Percentiles rank a stretch among this genome's conserved stretches.
Evolutionary conservation across 352 stramenopile genomes (phyloP).

Genomic region (Globisporangium cederbergense): DNA sequence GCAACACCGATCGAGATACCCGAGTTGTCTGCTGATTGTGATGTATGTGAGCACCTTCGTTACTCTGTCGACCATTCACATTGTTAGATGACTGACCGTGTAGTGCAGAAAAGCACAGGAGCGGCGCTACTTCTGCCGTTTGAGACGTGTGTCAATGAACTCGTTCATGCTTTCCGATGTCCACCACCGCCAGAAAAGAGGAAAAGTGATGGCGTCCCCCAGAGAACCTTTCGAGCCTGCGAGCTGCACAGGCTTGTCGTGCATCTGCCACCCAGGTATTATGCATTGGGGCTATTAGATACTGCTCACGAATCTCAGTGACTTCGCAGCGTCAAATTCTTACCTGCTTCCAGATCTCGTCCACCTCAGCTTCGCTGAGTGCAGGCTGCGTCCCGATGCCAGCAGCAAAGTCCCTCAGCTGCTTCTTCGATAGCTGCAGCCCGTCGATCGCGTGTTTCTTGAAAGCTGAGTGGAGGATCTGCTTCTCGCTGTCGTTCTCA

Average conservation of each 20-base stretch:
- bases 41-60: slow-evolving; percentile 8
- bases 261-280: slow-evolving; percentile 4
- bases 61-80: neutral
- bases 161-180: slow-evolving; percentile 37
- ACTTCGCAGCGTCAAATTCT: no score
- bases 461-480: slow-evolving; percentile 39
- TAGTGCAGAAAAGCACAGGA: neutral
- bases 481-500: slow-evolving; percentile 24
- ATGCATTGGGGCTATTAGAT: neutral
- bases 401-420: slow-evolving; percentile 31
- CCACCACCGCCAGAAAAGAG: slow-evolving; percentile 57
- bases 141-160: slow-evolving; percentile 10
- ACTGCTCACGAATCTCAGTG: neutral
- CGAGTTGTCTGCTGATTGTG: neutral
- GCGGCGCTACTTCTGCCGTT: slow-evolving; percentile 1
- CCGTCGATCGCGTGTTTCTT: slow-evolving; percentile 17
- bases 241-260: neutral
- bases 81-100: neutral
- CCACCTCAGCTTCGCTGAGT: slow-evolving; percentile 36
- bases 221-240: neutral
- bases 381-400: slow-evolving; percentile 28
- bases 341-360: slow-evolving; percentile 52
- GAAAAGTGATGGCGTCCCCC: slow-evolving; percentile 26
- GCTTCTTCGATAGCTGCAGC: slow-evolving; percentile 21
- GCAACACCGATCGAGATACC: slow-evolving; percentile 4